Evolutionary conservation across 768 basidiomycete genomes (phyloP).

Genomic region (Pisolithus sp.): DNA sequence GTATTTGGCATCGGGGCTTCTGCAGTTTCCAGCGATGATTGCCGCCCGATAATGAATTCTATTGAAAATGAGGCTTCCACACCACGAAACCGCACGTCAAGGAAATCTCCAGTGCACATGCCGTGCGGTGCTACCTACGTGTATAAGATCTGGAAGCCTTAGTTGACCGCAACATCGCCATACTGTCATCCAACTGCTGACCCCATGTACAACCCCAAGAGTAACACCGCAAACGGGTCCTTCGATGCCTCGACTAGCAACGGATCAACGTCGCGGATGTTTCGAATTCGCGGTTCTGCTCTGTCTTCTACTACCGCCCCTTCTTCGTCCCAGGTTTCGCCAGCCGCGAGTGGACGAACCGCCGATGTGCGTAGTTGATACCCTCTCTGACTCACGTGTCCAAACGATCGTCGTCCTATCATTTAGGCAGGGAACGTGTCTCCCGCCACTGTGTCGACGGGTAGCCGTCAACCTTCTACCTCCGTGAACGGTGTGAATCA

Average conservation of each 20-base stretch:
- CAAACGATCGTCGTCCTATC: conserved; percentile 2
- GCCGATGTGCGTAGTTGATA: conserved; percentile 11
- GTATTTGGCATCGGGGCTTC: not conserved
- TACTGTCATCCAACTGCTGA: not conserved
- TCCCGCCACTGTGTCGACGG: conserved; percentile 9
- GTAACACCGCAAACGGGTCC: not conserved
- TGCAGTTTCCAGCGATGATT: no score
- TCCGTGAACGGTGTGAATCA: conserved; percentile 7
- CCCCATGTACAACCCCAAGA: conserved; percentile 7
- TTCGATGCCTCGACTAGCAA: not conserved
- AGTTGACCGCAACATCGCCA: conserved; percentile 8
- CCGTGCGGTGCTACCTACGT: conserved; percentile 2
- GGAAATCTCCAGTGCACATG: conserved; percentile 9
- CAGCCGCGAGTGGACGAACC: conserved; percentile 7
- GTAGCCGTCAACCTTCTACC: conserved; percentile 2
- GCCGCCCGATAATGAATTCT: not conserved
- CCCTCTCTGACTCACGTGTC: conserved; percentile 5
- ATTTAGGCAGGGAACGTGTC: conserved; percentile 10
- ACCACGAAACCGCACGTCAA: not conserved
- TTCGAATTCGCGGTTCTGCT: conserved; percentile 4
- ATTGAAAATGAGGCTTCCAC: conserved; percentile 16
- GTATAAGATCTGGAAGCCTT: conserved; percentile 5
- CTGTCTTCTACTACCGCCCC: not conserved
- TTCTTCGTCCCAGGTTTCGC: conserved; percentile 3
- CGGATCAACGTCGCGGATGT: conserved; percentile 11